Evolutionary conservation across 805 yeast genomes (phyloP), one percentile per base, ranked within the genome.

Genomic region (Lipomyces chichibuensis): DNA sequence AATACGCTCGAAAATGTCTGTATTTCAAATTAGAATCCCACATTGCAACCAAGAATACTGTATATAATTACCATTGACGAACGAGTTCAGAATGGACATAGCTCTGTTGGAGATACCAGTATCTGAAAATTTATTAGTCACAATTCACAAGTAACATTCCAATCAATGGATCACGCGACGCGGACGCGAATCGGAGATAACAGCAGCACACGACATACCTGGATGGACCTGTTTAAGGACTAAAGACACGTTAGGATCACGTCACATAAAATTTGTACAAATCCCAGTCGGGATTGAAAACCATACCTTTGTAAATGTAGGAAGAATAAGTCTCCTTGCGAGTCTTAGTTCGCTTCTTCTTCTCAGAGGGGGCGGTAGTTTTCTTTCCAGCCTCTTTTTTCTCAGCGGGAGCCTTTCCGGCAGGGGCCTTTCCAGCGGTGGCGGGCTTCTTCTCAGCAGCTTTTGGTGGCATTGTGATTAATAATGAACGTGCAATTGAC

Each of bases 51-150:
- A 14, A 35, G 9, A 27, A 62, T 7, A 6, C 8, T 2, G 33
- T 5, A 29, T 1, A 29, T 35, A 35, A 66, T 11, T 64, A 64
- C 66, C 98, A 84, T 92, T 93, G 76, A 94, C 98, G 77, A 94
- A 94, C 56, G 98, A 94, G 90, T 94, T 94, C 94, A 94, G 89
- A 82, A 94, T 94, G 74, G 97, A 92, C 97, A 94, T 94, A 73
- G 98, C 97, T 81, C 92, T 91, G 84, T 92, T 97, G 77, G 98
- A 93, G 81, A 94, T 94, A 91, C 98, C 98, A 72, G 98, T 94
- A 82, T 94, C 73, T 67, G 60, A 2, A 29, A 9, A 23, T 23
- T 5, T 46, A 27, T 39, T 37, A 51, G 54, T 29, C 43, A 43
- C 7, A 9, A n/a, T 29, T 56, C 20, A 29, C 11, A 14, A 33